Evolutionary conservation across 768 basidiomycete species (phyloP).

Genomic region (Vararia minispora): DNA sequence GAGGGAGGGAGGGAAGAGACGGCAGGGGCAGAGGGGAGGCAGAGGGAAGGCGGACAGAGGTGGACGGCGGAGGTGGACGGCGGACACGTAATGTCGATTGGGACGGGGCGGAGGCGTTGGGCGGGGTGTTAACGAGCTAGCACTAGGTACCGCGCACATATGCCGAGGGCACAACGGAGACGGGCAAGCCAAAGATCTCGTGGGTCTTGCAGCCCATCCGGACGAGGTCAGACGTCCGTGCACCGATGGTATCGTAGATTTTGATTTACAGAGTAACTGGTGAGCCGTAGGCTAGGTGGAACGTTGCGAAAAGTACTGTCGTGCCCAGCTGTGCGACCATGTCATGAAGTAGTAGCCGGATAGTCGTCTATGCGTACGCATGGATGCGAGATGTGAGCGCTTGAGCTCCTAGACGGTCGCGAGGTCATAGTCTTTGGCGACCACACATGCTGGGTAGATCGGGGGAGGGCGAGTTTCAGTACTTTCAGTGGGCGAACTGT

Average conservation of each 20-base stretch:
- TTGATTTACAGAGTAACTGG: slow-evolving; percentile 73
- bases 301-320: slow-evolving; percentile 57
- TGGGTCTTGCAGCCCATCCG: slow-evolving; percentile 78
- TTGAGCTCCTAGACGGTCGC: too few species aligned
- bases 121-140: slow-evolving; percentile 76
- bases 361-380: slow-evolving; percentile 77
- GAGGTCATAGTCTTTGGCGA: slow-evolving; percentile 81
- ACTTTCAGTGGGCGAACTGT: slow-evolving; percentile 72
- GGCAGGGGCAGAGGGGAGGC: slow-evolving; percentile 74
- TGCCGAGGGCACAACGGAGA: slow-evolving; percentile 79
- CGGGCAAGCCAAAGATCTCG: slow-evolving; percentile 76
- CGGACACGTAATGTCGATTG: slow-evolving; percentile 55
- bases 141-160: slow-evolving; percentile 85
- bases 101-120: slow-evolving; percentile 89
- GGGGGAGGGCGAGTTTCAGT: slow-evolving; percentile 28
- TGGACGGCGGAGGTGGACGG: slow-evolving; percentile 37
- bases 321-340: slow-evolving; percentile 61
- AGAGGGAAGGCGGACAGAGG: slow-evolving; percentile 64
- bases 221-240: slow-evolving; percentile 76
- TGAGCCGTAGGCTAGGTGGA: slow-evolving; percentile 83
- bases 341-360: slow-evolving; percentile 68
- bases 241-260: slow-evolving; percentile 64
- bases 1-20: too few species aligned
- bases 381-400: slow-evolving; percentile 91
- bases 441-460: slow-evolving; percentile 32